Conservation (phyloP, 1,284 basidiomycete genomes). For the Kalmanozyma brasiliensis region DNA sequence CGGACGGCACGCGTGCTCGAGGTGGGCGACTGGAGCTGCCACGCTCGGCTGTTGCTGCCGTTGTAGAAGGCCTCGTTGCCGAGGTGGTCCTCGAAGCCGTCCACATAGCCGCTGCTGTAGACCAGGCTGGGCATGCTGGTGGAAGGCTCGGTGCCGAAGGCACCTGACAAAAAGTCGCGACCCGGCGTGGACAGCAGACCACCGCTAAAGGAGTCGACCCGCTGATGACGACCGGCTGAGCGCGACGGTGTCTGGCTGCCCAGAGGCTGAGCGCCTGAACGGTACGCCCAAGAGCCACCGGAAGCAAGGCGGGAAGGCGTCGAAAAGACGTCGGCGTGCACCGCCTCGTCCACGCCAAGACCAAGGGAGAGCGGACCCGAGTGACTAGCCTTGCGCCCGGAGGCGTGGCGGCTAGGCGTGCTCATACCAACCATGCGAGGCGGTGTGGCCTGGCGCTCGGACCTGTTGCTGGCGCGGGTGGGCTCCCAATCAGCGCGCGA, state of each 20-base stretch:
- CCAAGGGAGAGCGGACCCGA: conserved; percentile 36
- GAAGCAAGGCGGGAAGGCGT: conserved; percentile 54
- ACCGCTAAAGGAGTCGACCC: conserved; percentile 48
- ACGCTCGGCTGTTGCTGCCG: conserved; percentile 40
- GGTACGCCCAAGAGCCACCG: conserved; percentile 44
- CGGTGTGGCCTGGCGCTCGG: conserved; percentile 35
- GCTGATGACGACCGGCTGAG: conserved; percentile 38
- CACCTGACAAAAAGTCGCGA: conserved; percentile 41
- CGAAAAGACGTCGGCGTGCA: conserved; percentile 55
- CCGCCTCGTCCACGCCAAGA: conserved; percentile 36
- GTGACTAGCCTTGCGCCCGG: conserved; percentile 37
- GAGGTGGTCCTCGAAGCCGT: conserved; percentile 35
- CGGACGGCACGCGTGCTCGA: conserved; percentile 47
- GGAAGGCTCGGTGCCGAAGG: conserved; percentile 44
- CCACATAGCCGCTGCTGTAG: conserved; percentile 45
- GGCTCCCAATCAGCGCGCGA: conserved; percentile 48
- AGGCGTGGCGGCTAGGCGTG: conserved; percentile 47
- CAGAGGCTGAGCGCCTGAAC: conserved; percentile 21
- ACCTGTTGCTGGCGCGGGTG: conserved; percentile 18
- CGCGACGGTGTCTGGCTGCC: conserved; percentile 46
- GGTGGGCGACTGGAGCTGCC: conserved; percentile 53
- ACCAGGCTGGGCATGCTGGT: conserved; percentile 52
- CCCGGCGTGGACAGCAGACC: conserved; percentile 40
- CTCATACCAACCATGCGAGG: conserved; percentile 36
- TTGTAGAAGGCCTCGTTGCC: conserved; percentile 31